Percentiles rank a stretch among this genome's conserved stretches.
phyloP scores from a whole-genome alignment of 495 filamentous ascomycete species.

The Astrothelium macrocarpum region DNA sequence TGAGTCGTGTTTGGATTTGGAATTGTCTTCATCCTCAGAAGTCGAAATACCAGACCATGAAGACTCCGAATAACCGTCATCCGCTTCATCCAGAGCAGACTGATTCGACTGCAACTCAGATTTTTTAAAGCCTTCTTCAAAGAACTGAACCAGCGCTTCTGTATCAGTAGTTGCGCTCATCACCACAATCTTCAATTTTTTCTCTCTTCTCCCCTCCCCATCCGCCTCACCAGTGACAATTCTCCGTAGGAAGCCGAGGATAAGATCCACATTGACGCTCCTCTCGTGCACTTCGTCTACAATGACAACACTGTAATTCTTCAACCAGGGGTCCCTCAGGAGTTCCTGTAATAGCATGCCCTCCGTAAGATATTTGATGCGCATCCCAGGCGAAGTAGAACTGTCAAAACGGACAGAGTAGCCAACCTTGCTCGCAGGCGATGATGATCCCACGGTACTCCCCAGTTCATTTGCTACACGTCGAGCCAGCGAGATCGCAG shows the following conservation, averaged over 20 bases:
- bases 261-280: slow-evolving; percentile 88
- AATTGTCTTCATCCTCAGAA: slow-evolving; percentile 13
- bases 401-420: slow-evolving; percentile 92
- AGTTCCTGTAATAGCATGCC: slow-evolving; percentile 96
- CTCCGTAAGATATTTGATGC: slow-evolving; percentile 90
- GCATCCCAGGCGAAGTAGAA: slow-evolving; percentile 61
- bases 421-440: slow-evolving; percentile 67
- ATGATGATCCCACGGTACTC: slow-evolving; percentile 57
- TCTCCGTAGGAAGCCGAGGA: slow-evolving; percentile 77
- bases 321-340: slow-evolving; percentile 71
- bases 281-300: slow-evolving; percentile 98
- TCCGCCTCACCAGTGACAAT: slow-evolving; percentile 44
- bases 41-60: slow-evolving; percentile 22
- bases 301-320: slow-evolving; percentile 77
- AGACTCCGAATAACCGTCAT: slow-evolving; percentile 15
- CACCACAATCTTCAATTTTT: slow-evolving; percentile 77
- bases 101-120: neutral
- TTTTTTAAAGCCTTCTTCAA: slow-evolving; percentile 33
- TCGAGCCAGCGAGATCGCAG: slow-evolving; percentile 82
- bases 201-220: slow-evolving; percentile 36
- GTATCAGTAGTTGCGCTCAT: slow-evolving; percentile 97
- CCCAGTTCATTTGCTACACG: slow-evolving; percentile 89
- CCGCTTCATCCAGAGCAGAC: neutral
- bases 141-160: slow-evolving; percentile 65
- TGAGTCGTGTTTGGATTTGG: neutral